phyloP scores from a whole-genome alignment of 2,329 filamentous ascomycete species.

The Phialocephala sp. region DNA sequence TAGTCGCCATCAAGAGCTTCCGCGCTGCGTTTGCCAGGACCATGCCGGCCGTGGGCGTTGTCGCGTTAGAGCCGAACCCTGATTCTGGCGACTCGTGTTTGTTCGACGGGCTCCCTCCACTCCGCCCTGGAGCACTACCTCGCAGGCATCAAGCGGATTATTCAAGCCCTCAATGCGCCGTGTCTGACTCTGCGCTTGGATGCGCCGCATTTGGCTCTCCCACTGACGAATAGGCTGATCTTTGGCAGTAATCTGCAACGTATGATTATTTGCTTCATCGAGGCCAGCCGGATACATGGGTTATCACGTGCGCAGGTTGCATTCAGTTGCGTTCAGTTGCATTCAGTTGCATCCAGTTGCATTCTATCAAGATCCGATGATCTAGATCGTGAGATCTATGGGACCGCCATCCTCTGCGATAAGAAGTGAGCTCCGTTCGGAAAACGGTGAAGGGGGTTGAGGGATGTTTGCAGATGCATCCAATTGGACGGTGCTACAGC shows the following conservation, averaged over 20 bases:
- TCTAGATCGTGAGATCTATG: conserved; percentile 6
- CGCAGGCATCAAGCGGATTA: background rate
- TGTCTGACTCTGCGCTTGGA: conserved; percentile 16
- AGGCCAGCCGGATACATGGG: background rate
- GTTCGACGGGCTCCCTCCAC: background rate
- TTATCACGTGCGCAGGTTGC: background rate
- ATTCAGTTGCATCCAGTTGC: background rate
- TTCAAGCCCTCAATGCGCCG: conserved; percentile 4
- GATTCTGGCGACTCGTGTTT: background rate
- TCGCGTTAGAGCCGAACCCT: conserved; percentile 19
- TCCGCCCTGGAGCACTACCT: background rate
- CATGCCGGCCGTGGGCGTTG: conserved; percentile 4
- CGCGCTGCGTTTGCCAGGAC: background rate
- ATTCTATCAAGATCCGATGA: conserved; percentile 1
- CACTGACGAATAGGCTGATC: conserved; percentile 15
- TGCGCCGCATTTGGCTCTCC: conserved; percentile 6
- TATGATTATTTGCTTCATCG: conserved; percentile 13
- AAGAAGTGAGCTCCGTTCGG: background rate
- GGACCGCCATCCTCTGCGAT: background rate
- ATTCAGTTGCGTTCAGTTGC: background rate
- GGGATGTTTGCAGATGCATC: background rate
- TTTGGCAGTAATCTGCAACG: conserved; percentile 10
- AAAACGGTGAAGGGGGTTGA: background rate
- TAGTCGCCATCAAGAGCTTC: conserved; percentile 10
- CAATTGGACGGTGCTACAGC: background rate